phyloP scores from a whole-genome alignment of 1,284 basidiomycete genomes.

The Cerioporus squamosus region DNA sequence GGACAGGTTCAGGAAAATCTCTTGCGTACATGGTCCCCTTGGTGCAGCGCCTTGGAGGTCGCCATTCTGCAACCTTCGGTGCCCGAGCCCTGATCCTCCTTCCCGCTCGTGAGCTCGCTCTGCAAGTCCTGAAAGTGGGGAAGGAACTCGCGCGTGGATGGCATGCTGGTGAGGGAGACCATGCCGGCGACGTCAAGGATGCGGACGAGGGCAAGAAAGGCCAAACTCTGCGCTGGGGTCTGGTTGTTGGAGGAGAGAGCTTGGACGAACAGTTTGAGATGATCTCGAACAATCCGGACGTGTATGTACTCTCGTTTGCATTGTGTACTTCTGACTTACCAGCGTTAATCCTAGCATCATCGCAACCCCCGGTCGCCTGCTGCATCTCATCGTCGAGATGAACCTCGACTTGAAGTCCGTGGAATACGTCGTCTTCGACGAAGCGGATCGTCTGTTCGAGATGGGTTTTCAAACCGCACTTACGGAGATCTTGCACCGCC shows the following conservation, averaged over 20 bases:
- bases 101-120: constrained; percentile 92
- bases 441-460: constrained; percentile 97
- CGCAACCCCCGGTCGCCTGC: constrained; percentile 95
- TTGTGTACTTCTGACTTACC: constrained; percentile 17
- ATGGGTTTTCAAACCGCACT: constrained; percentile 96
- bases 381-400: constrained; percentile 98
- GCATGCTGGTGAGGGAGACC: constrained; percentile 58
- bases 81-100: constrained; percentile 89
- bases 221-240: constrained; percentile 86
- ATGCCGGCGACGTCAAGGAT: constrained; percentile 69
- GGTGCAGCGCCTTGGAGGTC: constrained; percentile 83
- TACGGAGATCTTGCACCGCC: constrained; percentile 88
- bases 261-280: constrained; percentile 97
- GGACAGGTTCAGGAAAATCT: constrained; percentile 98
- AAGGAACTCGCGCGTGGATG: constrained; percentile 90
- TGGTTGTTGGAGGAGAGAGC: constrained; percentile 95
- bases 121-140: constrained; percentile 94
- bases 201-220: constrained; percentile 61
- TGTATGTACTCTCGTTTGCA: constrained; percentile 59
- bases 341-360: constrained; percentile 68
- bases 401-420: constrained; percentile 89
- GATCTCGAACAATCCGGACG: constrained; percentile 93
- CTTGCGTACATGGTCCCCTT: constrained; percentile 96
- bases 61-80: constrained; percentile 83
- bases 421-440: constrained; percentile 96